Base-by-base conservation (phyloP, 805 yeast species). In the Tetrapisispora arboricola region DNA sequence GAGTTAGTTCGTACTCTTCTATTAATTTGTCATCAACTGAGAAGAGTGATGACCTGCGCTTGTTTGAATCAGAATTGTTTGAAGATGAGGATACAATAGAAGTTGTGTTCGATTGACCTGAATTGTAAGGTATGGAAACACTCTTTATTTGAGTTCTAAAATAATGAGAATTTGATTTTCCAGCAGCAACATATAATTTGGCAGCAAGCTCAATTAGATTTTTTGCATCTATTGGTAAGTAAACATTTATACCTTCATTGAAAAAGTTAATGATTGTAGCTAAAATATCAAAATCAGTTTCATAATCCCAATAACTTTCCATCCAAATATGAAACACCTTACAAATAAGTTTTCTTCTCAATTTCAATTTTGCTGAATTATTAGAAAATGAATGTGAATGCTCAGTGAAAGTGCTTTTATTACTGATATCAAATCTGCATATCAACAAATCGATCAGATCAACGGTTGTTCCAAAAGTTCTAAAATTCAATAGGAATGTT, bases 231-330 rank as follows among this genome's bases (percentile, higher is more conserved):
- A 78, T 60, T 1, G 92, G 94, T 40, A 82, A 62, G 43, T 58
- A 67, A 11, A 58, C 53, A n/a, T 75, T 67, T n/a, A 78, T 68
- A 12, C 79, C 86, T 59, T 84, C 94, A 57, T 83, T 84, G 54
- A 84, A 79, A 55, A 86, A 82, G 53, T 83, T 83, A 34, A 83
- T 71, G 52, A 86, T 63, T 0, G 85, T 80, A 11, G 92, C 76
- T 35, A 87, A 63, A 30, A 79, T 65, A 20, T 60, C 62, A 45
- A 72, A 73, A 57, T 87, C 95, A 16, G 53, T 54, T 32, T 71
- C 68, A 36, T 73, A 75, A 47, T 78, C 75, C 96, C 96, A 90
- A 57, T 82, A 87, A 39, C 92, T 80, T 59, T 86, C 94, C 59
- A 90, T 64, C 98, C 98, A 90, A 27, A 75, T 66, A 57, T 78